Evolutionary conservation across 106 monocot genomes (phyloP), one percentile per base, ranked within the genome.

Genomic region (Dactylorhiza incarnata): DNA sequence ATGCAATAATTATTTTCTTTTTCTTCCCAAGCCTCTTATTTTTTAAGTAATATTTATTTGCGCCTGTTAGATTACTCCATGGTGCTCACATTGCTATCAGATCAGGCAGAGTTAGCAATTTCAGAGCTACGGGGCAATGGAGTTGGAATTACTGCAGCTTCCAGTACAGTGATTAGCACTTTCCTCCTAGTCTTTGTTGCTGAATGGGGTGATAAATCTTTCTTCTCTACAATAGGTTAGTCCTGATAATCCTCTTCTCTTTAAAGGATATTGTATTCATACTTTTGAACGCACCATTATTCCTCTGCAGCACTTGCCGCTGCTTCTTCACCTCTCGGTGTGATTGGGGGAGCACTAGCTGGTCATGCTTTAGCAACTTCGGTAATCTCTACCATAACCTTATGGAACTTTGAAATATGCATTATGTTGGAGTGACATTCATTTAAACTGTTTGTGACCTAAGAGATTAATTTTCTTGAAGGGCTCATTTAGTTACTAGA

Each of bases 151-250:
- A 75, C 89, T 74, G 69, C 94, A 76, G 91, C 87, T 80, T 85
- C 96, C 65, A 91, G 65, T 72, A 97, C 97, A 62, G 80, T 86
- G 7, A 73, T 94, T 29, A 97, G 97, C 81, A 97, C 97, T 67
- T 97, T 97, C 68, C 47, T 88, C 16, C 78, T 97, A 77, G 97
- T 97, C 56, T 97, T 97, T 89, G 87, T 97, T 63, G 97, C 97
- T 77, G 97, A 97, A 87, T 97, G 97, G 97, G 97, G 97, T 63
- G 97, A 97, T 81, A 97, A 94, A 88, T 97, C 97, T 4, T 97
- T 97, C 81, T 97, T 97, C 78, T 97, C 97, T 26, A 97, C 97
- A 9, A 91, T 94, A 80, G 93, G 97, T 94, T 73, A 59, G 52
- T 61, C 13, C 23, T 25, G 5, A 6, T 71, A 20, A 72, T 10